Conservation (phyloP, 2,329 filamentous ascomycete species). For the Stemphylium lycopersici region DNA sequence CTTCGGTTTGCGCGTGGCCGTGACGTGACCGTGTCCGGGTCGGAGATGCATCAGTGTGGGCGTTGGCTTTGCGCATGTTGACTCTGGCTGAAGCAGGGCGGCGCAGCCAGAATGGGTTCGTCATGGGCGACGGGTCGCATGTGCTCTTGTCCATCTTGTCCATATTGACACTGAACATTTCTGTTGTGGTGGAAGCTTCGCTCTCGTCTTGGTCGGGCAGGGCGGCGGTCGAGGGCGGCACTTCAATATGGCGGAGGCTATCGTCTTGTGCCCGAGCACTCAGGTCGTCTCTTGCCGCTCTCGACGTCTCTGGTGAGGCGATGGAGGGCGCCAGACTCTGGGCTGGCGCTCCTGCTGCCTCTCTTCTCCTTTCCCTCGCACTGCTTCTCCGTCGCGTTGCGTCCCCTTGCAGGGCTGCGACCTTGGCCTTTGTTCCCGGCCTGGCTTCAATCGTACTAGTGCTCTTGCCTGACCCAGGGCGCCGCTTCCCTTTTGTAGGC, state of each 20-base stretch:
- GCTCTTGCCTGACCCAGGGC: background rate
- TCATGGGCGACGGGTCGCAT: slow-evolving; percentile 16
- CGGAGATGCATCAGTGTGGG: slow-evolving; percentile 28
- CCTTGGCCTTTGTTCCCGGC: background rate
- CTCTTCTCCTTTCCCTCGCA: background rate
- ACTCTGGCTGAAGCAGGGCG: slow-evolving; percentile 19
- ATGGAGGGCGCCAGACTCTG: slow-evolving; percentile 4
- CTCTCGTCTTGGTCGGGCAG: slow-evolving; percentile 18
- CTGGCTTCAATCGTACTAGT: background rate
- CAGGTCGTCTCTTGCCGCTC: slow-evolving; percentile 13
- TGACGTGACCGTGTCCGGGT: slow-evolving; percentile 22
- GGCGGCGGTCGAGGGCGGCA: slow-evolving; percentile 26
- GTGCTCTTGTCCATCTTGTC: slow-evolving; percentile 17
- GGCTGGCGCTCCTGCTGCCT: background rate
- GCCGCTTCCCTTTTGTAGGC: slow-evolving; percentile 1
- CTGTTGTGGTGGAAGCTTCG: slow-evolving; percentile 13
- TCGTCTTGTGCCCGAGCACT: slow-evolving; percentile 10
- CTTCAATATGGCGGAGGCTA: slow-evolving; percentile 19
- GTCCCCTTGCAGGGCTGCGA: background rate
- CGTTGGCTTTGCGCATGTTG: slow-evolving; percentile 13
- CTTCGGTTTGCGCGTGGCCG: slow-evolving; percentile 7
- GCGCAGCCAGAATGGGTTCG: slow-evolving; percentile 33
- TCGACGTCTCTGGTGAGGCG: slow-evolving; percentile 28
- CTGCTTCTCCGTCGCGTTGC: background rate
- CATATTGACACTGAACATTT: slow-evolving; percentile 27